Evolutionary conservation across 2,329 filamentous ascomycete genomes (phyloP), one percentile per base, ranked within the genome.

Genomic region (Ceratocystis variospora): DNA sequence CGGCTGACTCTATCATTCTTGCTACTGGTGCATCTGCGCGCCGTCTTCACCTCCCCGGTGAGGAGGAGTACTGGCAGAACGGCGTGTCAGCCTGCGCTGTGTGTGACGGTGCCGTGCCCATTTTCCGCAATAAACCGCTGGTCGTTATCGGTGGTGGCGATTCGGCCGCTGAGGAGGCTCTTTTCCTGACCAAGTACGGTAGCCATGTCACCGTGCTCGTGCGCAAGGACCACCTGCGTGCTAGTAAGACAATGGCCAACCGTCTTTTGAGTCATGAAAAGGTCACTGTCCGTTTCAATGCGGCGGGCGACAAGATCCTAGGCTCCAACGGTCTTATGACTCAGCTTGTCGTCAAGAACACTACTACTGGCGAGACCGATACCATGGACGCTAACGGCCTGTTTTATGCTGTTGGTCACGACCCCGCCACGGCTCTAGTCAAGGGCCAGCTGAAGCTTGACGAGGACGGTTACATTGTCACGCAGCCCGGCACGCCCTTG

Each of bases 181-280:
- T 96, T 72, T 99, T 96, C 80, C 79, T 99, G 71, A 96, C 94
- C 69, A 99, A 97, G 82, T 99, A 97, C 79, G 94, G 88, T 70
- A 90, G 87, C 77, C 90, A 94, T 76, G 93, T 99, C 69, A 96
- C 89, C 22, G 94, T 99, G 5, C 83, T 99, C 45, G 95, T 99
- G 67, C 86, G 94, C 70, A 87, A 84, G 72, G 92, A 96, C 74
- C 84, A 87, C 75, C 83, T 99, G 70, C 85, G 94, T 68, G 94
- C 94, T 57, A 90, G 86, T 77, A 90, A 87, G 78, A 89, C 93
- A 72, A 99, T 99, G 88, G 92, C 92, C 59, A 88, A 88, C 72
- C 84, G 94, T 68, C 78, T 99, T 72, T 79, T 91, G 68, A 80
- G 80, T 61, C 86, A 97, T 79, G 87, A 88, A 71, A 99, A 99